phyloP scores from a whole-genome alignment of 1,139 yeast species.

The Meyerozyma carpophila region DNA sequence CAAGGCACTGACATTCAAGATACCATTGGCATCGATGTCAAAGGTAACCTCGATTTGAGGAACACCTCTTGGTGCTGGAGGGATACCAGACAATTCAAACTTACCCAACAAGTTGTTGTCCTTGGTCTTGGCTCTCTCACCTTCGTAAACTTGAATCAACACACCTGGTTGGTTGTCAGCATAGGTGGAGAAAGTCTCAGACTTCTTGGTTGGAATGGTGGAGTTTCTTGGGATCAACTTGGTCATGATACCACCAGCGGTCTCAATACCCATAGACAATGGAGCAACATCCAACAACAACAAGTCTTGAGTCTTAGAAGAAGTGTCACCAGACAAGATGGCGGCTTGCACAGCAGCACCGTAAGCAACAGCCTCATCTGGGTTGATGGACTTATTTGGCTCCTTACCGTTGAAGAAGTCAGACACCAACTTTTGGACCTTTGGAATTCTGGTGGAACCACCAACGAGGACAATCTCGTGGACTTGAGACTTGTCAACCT shows the following conservation, averaged over 20 bases:
- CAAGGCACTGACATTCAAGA: constrained; percentile 85
- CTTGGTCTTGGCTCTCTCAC: constrained; percentile 94
- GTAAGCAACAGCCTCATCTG: constrained; percentile 41
- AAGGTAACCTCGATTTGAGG: constrained; percentile 97
- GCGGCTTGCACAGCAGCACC: constrained; percentile 74
- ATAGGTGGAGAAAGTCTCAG: constrained; percentile 94
- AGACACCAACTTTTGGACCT: constrained; percentile 35
- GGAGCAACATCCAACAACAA: constrained; percentile 90
- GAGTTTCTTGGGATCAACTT: constrained; percentile 95
- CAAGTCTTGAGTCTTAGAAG: constrained; percentile 77
- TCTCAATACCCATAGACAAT: constrained; percentile 92
- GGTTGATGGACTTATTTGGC: constrained; percentile 40
- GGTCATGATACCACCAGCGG: constrained; percentile 98
- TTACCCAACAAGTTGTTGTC: constrained; percentile 95
- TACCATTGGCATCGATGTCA: constrained; percentile 93
- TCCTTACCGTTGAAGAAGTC: constrained; percentile 40
- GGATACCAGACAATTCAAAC: constrained; percentile 91
- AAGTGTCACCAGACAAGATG: constrained; percentile 83
- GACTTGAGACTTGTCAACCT: constrained; percentile 32
- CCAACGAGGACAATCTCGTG: constrained; percentile 37
- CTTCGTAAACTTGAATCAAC: constrained; percentile 91
- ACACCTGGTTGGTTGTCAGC: constrained; percentile 98
- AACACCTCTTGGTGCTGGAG: constrained; percentile 98
- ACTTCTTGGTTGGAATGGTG: constrained; percentile 93
- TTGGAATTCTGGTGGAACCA: constrained; percentile 40